phyloP scores from a whole-genome alignment of 345 rosid genomes.

The Laguncularia racemosa region DNA sequence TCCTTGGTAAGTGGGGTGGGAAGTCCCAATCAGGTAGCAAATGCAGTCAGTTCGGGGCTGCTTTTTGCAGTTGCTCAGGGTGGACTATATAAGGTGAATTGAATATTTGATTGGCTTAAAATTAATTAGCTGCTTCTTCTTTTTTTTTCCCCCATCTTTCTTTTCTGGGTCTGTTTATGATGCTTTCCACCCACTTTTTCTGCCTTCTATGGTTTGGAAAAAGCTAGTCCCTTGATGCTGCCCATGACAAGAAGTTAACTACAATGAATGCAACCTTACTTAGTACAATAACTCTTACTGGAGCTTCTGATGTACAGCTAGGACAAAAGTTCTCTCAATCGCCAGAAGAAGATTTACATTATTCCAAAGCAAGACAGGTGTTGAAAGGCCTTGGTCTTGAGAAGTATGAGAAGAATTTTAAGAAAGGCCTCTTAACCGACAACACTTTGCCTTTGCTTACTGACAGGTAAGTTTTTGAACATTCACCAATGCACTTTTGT shows the following conservation, averaged over 20 bases:
- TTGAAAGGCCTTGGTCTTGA: slow-evolving; percentile 71
- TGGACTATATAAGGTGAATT: slow-evolving; percentile 61
- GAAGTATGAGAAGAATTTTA: slow-evolving; percentile 86
- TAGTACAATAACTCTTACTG: slow-evolving; percentile 1
- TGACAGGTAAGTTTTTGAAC: slow-evolving; percentile 49
- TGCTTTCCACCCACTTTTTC: too few relatives aligned
- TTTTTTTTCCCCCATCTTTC: too few relatives aligned
- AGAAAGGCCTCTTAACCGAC: slow-evolving; percentile 77
- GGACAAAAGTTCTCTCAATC: slow-evolving; percentile 68
- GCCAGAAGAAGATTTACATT: slow-evolving; percentile 45
- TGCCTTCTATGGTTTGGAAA: too few relatives aligned
- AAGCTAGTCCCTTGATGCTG: too few relatives aligned
- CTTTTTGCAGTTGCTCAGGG: slow-evolving; percentile 84
- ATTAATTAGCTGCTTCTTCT: too few relatives aligned
- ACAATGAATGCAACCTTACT: too few relatives aligned
- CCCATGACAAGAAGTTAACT: too few relatives aligned
- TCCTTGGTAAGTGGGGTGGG: slow-evolving; percentile 81
- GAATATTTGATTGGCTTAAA: too few relatives aligned
- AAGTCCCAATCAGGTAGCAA: slow-evolving; percentile 58
- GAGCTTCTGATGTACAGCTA: slow-evolving; percentile 33
- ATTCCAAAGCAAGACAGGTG: slow-evolving; percentile 53
- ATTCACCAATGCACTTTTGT: not conserved
- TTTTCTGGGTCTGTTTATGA: too few relatives aligned
- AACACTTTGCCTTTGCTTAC: slow-evolving; percentile 78
- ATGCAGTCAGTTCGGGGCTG: slow-evolving; percentile 70